Evolutionary conservation across 2,329 filamentous ascomycete genomes (phyloP), one percentile per base, ranked within the genome.

Genomic region (Simplicillium sp.): DNA sequence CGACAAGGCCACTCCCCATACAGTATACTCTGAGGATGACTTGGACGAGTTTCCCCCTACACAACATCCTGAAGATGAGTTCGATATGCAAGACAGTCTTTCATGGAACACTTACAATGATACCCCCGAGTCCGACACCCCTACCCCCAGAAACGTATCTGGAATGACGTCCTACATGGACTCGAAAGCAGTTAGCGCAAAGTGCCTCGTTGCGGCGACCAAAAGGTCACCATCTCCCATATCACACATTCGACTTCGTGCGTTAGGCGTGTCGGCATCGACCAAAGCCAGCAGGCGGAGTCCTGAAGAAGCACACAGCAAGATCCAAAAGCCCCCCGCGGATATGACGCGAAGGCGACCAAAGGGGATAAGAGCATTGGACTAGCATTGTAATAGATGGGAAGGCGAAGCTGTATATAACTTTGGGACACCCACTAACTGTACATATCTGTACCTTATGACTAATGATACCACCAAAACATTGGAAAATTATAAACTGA

Each of bases 271-370:
- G 45, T 47, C 46, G 42, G 44, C 39, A 25, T 41, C 38, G 12
- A 33, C 31, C 48, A 32, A 46, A 49, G 43, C 56, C 54, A 50
- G 48, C 50, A 42, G 44, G 49, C 48, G 42, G 47, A 68, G 66
- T 57, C 69, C 66, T 28, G 69, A 70, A 37, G 63, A 68, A 52
- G 53, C 59, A 42, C 45, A 63, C 32, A 66, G 67, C 41, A 68
- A 66, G 46, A 63, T 75, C 48, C 68, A 68, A 46, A 75, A 75
- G 51, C 53, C 64, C 40, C 53, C 56, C 44, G 53, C 62, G 42
- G 68, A 71, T 45, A 47, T 56, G 18, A 47, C 51, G 39, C 60
- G 67, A 50, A 61, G 58, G 44, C 64, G 66, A 52, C 57, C 60
- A 1, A 66, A 58, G 47, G 57, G 57, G 44, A 62, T 62, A 47